Evolutionary conservation across 805 yeast genomes (phyloP), one percentile per base, ranked within the genome.

Genomic region (Zygosaccharomyces pseudorouxii): DNA sequence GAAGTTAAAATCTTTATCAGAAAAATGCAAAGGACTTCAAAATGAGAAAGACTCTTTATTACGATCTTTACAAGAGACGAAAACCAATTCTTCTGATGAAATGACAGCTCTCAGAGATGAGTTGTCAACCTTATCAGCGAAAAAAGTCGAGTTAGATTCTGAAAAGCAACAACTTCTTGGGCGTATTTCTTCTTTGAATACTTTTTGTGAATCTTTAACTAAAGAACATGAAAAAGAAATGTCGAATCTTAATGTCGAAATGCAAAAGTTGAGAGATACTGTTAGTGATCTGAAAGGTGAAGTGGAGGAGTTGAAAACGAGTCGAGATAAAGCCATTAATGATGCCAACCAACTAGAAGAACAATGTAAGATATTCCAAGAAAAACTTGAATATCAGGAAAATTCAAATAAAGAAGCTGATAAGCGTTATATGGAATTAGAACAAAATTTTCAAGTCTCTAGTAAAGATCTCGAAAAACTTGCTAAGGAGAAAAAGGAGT

Each of bases 1-100:
- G 14, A 77, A 76, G 56, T 56, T 78, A 35, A 72, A 73, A 54
- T 62, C 69, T 1, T 59, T 79, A 14, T 78, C 78, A 1, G 51
- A 57, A 5, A 57, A 58, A 6, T 66, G 57, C 39, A 63, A 63
- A 35, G 64, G 62, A 6, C 44, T 69, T 16, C 58, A 59, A 14
- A 18, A 30, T 1, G 67, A 62, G 20, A 64, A 62, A 37, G 53
- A 54, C 5, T 23, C 19, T 3, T 41, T 65, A 12, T 59, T 59
- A 25, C 40, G 49, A 7, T 12, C 50, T 5, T 9, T 67, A 3
- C 36, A 54, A 2, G 27, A 50, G 2, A 11, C 42, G 2, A 50
- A 52, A n/a, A 46, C 20, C 2, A 40, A 54, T 1, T 47, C 52
- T n/a, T n/a, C 40, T 0, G 27, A 40, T 2, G 58, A 64, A 35